Conservation (phyloP, 148 eudicot genomes). For the Rhododendron mucronatum region DNA sequence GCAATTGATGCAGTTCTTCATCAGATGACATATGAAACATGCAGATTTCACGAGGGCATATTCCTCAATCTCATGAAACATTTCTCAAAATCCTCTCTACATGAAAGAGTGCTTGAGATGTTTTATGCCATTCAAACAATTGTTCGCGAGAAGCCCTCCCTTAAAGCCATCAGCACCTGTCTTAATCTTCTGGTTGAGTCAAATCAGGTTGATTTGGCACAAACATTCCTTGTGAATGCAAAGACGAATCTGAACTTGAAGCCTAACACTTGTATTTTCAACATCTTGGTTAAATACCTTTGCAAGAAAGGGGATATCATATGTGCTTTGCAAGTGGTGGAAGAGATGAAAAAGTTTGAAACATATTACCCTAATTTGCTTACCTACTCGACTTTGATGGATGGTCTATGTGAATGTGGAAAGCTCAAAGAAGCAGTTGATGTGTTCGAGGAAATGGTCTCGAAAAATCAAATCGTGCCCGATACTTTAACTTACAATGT, state of each 20-base stretch:
- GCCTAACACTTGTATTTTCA: slow-evolving; percentile 90
- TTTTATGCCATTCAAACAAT: slow-evolving; percentile 52
- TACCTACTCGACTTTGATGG: slow-evolving; percentile 81
- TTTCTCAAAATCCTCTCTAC: slow-evolving; percentile 59
- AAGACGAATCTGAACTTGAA: slow-evolving; percentile 45
- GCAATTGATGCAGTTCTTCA: slow-evolving; percentile 66
- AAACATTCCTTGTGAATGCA: slow-evolving; percentile 43
- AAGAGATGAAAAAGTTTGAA: slow-evolving; percentile 73
- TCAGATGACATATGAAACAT: slow-evolving; percentile 80
- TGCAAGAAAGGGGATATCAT: slow-evolving; percentile 69
- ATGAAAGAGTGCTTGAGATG: slow-evolving; percentile 72
- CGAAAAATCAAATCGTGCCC: slow-evolving; percentile 66
- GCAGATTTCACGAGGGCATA: slow-evolving; percentile 76
- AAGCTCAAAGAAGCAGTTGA: slow-evolving; percentile 64
- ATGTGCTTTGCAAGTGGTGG: slow-evolving; percentile 69
- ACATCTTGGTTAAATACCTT: slow-evolving; percentile 83
- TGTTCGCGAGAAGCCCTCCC: slow-evolving; percentile 73
- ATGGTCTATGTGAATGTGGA: slow-evolving; percentile 60
- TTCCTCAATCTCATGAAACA: slow-evolving; percentile 82
- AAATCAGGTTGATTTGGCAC: slow-evolving; percentile 60
- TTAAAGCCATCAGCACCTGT: slow-evolving; percentile 82
- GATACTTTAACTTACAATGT: slow-evolving; percentile 84
- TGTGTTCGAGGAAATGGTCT: slow-evolving; percentile 80
- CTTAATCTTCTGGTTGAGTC: slow-evolving; percentile 82
- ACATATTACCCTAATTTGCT: slow-evolving; percentile 69